Evolutionary conservation across 305 asterid genomes (phyloP), one percentile per base, ranked within the genome.

Genomic region (Andrographis paniculata): DNA sequence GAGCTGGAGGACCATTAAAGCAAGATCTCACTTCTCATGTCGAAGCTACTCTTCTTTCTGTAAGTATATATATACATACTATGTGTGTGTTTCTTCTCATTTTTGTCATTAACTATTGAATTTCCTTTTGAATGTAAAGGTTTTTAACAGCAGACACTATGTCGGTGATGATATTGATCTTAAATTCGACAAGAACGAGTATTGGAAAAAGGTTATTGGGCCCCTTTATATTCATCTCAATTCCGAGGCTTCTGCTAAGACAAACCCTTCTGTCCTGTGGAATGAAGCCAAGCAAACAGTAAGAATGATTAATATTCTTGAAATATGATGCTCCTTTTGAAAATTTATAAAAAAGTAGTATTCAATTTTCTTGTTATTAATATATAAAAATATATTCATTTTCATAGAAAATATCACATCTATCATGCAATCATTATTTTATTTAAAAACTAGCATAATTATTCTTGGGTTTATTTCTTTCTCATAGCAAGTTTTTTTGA

Each of bases 11-110:
- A 0, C 95, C 95, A 3, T 16, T 64, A 9, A 79, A 73, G 42
- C 91, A 85, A 55, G 94, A 79, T 46, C 94, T 85, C 18, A 85
- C 95, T 20, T 72, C 91, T 48, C 93, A 82, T 50, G 70, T 64
- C 42, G 95, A 87, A 13, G 78, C 94, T 9, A 72, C 33, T 17
- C 14, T 68, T 23, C 84, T 84, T 9, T 56, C 71, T 10, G 89
- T 80, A 59, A 68, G 84, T 56, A 52, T 31, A 6, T 31, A 31
- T 11, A 31, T 5, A 31, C 12, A 31, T 31, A 6, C n/a, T n/a
- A n/a, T n/a, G n/a, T n/a, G n/a, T n/a, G n/a, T n/a, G n/a, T n/a
- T n/a, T n/a, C n/a, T n/a, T n/a, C n/a, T n/a, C n/a, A n/a, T n/a
- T n/a, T n/a, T n/a, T n/a, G n/a, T n/a, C n/a, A n/a, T n/a, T n/a